Conservation (phyloP, 805 yeast genomes). For the Teunomyces atbi region DNA sequence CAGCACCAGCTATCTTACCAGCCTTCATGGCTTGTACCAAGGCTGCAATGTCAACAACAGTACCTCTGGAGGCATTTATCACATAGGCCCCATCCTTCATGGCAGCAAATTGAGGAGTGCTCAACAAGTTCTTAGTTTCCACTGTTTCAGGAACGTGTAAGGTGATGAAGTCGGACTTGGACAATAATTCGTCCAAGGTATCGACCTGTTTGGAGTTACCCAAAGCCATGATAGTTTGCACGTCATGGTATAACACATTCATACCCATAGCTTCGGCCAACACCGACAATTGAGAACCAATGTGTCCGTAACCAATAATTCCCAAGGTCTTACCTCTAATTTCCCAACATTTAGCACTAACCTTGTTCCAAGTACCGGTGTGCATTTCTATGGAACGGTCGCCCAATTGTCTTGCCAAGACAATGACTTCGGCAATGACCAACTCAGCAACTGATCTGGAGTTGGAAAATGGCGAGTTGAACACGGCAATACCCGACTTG, state of each 20-base stretch:
- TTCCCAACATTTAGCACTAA: slow-evolving; percentile 94
- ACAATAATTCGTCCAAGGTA: slow-evolving; percentile 78
- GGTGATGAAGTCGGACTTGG: slow-evolving; percentile 82
- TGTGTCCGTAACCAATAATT: slow-evolving; percentile 96
- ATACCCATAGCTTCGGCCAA: slow-evolving; percentile 97
- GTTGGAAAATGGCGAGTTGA: slow-evolving; percentile 98
- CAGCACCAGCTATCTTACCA: slow-evolving; percentile 96
- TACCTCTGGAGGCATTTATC: slow-evolving; percentile 96
- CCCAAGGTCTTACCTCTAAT: slow-evolving; percentile 98
- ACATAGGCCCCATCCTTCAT: slow-evolving; percentile 96
- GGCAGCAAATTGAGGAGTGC: slow-evolving; percentile 87
- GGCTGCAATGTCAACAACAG: slow-evolving; percentile 95
- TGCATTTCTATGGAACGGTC: slow-evolving; percentile 96
- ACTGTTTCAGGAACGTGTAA: slow-evolving; percentile 93
- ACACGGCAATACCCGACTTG: slow-evolving; percentile 88
- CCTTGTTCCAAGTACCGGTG: slow-evolving; percentile 97
- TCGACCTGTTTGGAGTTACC: slow-evolving; percentile 95
- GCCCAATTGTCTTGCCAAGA: slow-evolving; percentile 93
- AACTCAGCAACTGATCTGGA: slow-evolving; percentile 98
- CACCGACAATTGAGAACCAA: slow-evolving; percentile 95
- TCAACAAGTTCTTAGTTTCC: slow-evolving; percentile 87
- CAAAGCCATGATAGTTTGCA: slow-evolving; percentile 87
- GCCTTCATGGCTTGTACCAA: slow-evolving; percentile 86
- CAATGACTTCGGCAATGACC: slow-evolving; percentile 91
- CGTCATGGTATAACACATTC: slow-evolving; percentile 93